phyloP scores from a whole-genome alignment of 306 rosid species.

The cucumber (Cucumis sativus) region DNA sequence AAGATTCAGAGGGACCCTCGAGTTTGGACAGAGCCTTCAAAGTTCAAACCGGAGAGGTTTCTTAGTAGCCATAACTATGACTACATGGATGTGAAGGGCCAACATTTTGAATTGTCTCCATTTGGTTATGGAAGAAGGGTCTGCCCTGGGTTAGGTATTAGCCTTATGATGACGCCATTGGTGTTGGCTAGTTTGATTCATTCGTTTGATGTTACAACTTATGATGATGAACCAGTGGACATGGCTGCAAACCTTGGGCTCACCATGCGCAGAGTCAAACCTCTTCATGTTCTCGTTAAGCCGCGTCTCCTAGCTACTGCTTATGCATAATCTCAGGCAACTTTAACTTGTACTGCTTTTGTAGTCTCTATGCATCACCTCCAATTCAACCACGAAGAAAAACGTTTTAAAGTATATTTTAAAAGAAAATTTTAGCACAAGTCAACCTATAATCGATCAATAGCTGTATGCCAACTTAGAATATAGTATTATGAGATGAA shows the following conservation, averaged over 20 bases:
- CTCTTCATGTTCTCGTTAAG: slow-evolving; percentile 29
- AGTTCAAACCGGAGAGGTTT: slow-evolving; percentile 50
- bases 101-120: slow-evolving; percentile 32
- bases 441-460: too few relatives aligned
- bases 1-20: slow-evolving; percentile 43
- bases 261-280: slow-evolving; percentile 25
- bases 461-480: too few relatives aligned
- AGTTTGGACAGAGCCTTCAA: slow-evolving; percentile 30
- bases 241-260: slow-evolving; percentile 34
- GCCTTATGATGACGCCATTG: slow-evolving; percentile 24
- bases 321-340: background rate
- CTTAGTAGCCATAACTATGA: slow-evolving; percentile 21
- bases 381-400: too few relatives aligned
- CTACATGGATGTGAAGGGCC: slow-evolving; percentile 30
- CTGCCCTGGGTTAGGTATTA: slow-evolving; percentile 32
- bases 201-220: slow-evolving; percentile 28
- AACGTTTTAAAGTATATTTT: too few relatives aligned
- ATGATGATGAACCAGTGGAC: slow-evolving; percentile 16
- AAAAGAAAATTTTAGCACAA: too few relatives aligned
- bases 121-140: slow-evolving; percentile 52
- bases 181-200: slow-evolving; percentile 33
- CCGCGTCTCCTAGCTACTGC: slow-evolving; percentile 27
- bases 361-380: too few relatives aligned
- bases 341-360: too few relatives aligned
- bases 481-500: too few relatives aligned